Base-by-base conservation (phyloP, 192 early-diverging fungal genomes). In the Coemansia sp. region DNA sequence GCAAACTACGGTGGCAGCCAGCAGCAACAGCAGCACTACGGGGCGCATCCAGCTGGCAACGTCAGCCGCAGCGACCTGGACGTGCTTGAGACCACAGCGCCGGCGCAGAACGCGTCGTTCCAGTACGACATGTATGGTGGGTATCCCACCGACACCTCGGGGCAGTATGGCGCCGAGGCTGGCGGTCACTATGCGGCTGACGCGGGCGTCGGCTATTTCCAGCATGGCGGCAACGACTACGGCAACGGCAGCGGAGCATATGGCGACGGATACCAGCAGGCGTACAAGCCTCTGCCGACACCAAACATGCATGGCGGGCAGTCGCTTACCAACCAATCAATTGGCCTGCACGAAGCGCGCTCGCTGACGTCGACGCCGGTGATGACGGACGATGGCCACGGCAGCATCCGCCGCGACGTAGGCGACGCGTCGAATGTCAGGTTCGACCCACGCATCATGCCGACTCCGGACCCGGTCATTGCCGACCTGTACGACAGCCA, bases 401-500 rank as follows among this genome's bases (percentile, higher is more conserved):
- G 22, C 51, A 56, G 23, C 18, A 16, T 46, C 52, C 52, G 58
- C 20, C 56, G 71, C 49, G 61, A 67, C 48, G 35, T 13, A 16
- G 23, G 50, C 22, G 18, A 48, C n/a, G 25, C 27, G 7, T 58
- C 69, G 16, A 47, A 19, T 20, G 49, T 42, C n/a, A 68, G 59
- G 55, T 49, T 83, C 24, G 76, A 83, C 55, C 81, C 81, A 46
- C 75, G 75, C 23, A 65, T 71, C 53, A 74, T 79, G 72, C 81
- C 81, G 13, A 65, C 67, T 36, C 29, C 62, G 9, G 76, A 78
- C 56, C 72, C 71, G 11, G 48, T 51, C 24, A 60, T 75, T 29
- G 64, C 71, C 16, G 56, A 53, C 27, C 75, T 83, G n/a, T 78
- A 78, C 69, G 58, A 83, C 70, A 47, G 39, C 60, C 55, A 71